Percentiles rank a stretch among this genome's conserved stretches.
These are phyloP conservation scores for Teratosphaeria pseudoeucalypti DNA, from an alignment of 2,329 filamentous ascomycete genomes.

Conservation along the genomic window DNA sequence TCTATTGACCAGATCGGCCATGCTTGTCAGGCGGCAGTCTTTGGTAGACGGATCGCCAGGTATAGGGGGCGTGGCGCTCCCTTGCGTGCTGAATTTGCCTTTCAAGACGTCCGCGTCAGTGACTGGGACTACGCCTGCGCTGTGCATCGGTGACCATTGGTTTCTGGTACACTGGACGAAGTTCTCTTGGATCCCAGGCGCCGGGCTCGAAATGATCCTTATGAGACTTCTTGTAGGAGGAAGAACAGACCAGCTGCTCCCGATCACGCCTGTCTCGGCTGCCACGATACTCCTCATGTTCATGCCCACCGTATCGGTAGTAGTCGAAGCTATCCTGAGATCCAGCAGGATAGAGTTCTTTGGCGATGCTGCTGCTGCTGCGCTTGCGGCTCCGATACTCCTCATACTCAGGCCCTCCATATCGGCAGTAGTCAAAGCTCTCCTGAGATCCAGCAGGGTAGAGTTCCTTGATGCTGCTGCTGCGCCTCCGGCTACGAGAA, in stretches of 20 bases:
- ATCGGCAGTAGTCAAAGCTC: background rate
- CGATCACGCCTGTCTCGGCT: conserved; percentile 9
- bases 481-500: background rate
- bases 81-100: background rate
- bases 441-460: background rate
- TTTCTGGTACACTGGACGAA: background rate
- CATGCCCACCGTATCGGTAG: background rate
- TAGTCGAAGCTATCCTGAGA: conserved; percentile 2
- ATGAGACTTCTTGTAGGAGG: background rate
- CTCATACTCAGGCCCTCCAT: conserved; percentile 4
- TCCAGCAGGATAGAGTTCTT: background rate
- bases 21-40: no score
- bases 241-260: conserved; percentile 1
- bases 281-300: background rate
- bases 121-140: background rate
- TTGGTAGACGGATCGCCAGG: no score
- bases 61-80: background rate
- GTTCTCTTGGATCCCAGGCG: background rate
- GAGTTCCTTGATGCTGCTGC: background rate
- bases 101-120: no score
- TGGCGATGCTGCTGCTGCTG: background rate
- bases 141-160: background rate
- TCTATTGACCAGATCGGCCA: no score
- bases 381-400: background rate
- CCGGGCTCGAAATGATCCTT: background rate